These are phyloP conservation scores for Pisolithus thermaeus DNA, from an alignment of 1,284 basidiomycete species.

Conservation along the genomic window DNA sequence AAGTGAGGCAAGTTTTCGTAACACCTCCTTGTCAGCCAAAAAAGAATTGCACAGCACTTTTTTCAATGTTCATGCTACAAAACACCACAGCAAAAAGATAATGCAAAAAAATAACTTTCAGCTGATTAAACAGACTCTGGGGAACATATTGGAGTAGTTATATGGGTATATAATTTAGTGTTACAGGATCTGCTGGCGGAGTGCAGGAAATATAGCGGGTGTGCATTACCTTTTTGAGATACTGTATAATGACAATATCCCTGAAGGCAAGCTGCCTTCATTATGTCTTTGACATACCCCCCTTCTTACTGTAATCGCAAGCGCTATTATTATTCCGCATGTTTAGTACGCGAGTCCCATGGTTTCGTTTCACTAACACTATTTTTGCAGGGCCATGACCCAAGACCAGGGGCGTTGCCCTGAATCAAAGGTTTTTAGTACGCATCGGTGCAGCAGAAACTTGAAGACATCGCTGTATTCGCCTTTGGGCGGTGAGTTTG, in stretches of 20 bases:
- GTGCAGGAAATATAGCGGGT: too few relatives aligned
- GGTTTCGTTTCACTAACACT: neutral
- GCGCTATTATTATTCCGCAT: constrained; percentile 18
- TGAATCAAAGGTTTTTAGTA: constrained; percentile 17
- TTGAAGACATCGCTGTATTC: constrained; percentile 10
- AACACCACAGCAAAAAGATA: too few relatives aligned
- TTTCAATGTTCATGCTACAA: too few relatives aligned
- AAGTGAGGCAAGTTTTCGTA: too few relatives aligned
- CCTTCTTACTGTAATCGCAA: constrained; percentile 5
- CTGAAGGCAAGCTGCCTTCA: constrained; percentile 15
- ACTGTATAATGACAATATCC: constrained; percentile 23
- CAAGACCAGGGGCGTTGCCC: constrained; percentile 20
- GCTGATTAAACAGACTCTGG: too few relatives aligned
- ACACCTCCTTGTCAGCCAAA: too few relatives aligned
- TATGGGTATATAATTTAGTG: too few relatives aligned
- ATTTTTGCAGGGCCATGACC: constrained; percentile 14
- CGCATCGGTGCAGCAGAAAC: constrained; percentile 20
- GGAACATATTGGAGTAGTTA: too few relatives aligned
- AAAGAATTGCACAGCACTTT: too few relatives aligned
- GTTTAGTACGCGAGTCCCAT: constrained; percentile 11
- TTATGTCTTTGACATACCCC: neutral
- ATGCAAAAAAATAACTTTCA: too few relatives aligned
- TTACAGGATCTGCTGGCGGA: too few relatives aligned
- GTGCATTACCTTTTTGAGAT: too few relatives aligned
- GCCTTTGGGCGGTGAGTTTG: constrained; percentile 9